A percentile compares a stretch with the other conserved stretches of the same genome.
phyloP scores from a whole-genome alignment of 768 basidiomycete species.

The Rhizopogon roseolus region DNA sequence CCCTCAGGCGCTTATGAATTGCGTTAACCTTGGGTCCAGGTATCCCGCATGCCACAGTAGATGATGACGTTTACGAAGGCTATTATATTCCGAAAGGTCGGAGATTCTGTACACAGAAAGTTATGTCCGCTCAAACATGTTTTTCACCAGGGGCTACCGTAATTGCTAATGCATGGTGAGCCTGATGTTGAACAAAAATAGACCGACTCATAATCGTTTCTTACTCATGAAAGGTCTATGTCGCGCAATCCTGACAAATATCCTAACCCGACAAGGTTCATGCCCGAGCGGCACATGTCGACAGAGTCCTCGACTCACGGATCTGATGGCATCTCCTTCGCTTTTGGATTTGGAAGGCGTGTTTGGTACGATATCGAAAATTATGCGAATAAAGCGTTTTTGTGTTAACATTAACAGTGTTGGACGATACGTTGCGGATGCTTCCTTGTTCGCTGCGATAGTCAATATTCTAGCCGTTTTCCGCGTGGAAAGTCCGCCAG shows the following conservation, averaged over 20 bases:
- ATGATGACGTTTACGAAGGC: constrained; percentile 38
- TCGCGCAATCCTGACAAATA: constrained; percentile 32
- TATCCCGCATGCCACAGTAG: constrained; percentile 27
- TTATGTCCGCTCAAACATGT: not conserved
- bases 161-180: constrained; percentile 16
- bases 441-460: constrained; percentile 27
- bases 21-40: constrained; percentile 7
- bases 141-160: constrained; percentile 13
- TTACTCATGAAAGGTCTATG: constrained; percentile 22
- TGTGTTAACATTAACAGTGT: constrained; percentile 25
- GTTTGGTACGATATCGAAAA: constrained; percentile 5
- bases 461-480: constrained; percentile 17
- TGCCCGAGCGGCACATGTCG: constrained; percentile 32
- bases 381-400: not conserved
- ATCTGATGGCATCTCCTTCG: constrained; percentile 14
- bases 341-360: constrained; percentile 40
- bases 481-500: constrained; percentile 6
- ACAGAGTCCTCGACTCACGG: not conserved
- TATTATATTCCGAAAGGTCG: constrained; percentile 42
- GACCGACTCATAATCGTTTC: no score
- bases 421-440: constrained; percentile 38
- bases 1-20: not conserved
- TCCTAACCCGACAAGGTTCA: constrained; percentile 32
- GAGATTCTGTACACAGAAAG: not conserved
- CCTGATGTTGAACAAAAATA: no score